phyloP scores from a whole-genome alignment of 2,329 filamentous ascomycete genomes.

The Xylariaceae sp. region DNA sequence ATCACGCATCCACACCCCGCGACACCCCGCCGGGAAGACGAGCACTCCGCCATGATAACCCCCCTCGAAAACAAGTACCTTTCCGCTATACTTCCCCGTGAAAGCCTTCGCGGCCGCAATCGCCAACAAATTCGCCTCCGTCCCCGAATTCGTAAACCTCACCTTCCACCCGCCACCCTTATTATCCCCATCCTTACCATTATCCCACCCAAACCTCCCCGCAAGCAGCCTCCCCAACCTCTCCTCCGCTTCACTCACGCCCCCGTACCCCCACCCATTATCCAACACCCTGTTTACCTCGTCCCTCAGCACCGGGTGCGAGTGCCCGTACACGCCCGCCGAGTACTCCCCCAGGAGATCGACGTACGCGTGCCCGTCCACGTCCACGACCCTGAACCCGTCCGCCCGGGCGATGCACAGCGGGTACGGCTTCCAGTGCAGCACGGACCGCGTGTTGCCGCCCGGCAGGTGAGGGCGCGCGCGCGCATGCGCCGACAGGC shows the following conservation, averaged over 20 bases:
- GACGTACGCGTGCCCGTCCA: constrained; percentile 43
- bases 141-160: constrained; percentile 19
- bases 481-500: constrained; percentile 33
- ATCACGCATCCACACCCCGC: constrained; percentile 8
- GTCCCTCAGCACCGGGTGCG: constrained; percentile 46
- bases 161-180: constrained; percentile 6
- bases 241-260: constrained; percentile 13
- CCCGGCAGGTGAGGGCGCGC: constrained; percentile 30
- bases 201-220: constrained; percentile 11
- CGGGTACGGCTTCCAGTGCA: constrained; percentile 40
- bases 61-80: constrained; percentile 15
- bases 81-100: constrained; percentile 6
- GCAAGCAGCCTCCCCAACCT: constrained; percentile 9
- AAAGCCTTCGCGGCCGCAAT: constrained; percentile 15
- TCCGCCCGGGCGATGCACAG: constrained; percentile 35
- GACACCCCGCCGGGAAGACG: constrained; percentile 12
- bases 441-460: constrained; percentile 27
- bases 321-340: constrained; percentile 62
- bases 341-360: constrained; percentile 61
- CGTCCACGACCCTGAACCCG: constrained; percentile 34
- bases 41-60: constrained; percentile 15
- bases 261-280: constrained; percentile 15
- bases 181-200: too few relatives aligned
- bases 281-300: constrained; percentile 38
- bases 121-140: constrained; percentile 17